Base-by-base conservation (phyloP, 768 basidiomycete species). In the Hemileccinum impolitum region DNA sequence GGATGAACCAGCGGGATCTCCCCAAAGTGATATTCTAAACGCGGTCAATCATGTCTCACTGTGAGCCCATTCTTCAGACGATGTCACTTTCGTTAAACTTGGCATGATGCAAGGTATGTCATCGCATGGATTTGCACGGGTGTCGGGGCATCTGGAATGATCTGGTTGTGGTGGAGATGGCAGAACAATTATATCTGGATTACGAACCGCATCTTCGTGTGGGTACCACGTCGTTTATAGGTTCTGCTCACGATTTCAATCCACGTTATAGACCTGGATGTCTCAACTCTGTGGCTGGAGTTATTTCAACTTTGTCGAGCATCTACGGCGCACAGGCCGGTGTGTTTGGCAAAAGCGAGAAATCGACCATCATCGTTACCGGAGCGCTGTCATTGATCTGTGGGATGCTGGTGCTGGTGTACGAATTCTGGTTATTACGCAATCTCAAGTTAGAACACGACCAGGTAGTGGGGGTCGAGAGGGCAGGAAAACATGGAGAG, bases 151-250 rank as follows among this genome's bases (percentile, higher is more conserved):
- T 48, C 53, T 25, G 82, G 81, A 3, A 81, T 84, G 81, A 52
- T 72, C 23, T 82, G 75, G 70, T 57, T 82, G 18, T 79, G 80
- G 77, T 82, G 79, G 75, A 69, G 72, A 52, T 84, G 81, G 80
- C 71, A 66, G 56, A 66, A 64, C 43, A 84, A 82, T 52, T 82
- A 82, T 55, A 56, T 84, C 44, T 83, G 81, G 81, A 59, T 77
- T 21, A 64, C 75, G 13, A 79, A 80, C 63, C 79, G 74, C 39
- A 70, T 82, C 42, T 83, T 81, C 59, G 47, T 80, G 81, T 82
- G 52, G 47, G 78, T 60, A 28, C 15, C 43, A 38, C 60, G 8
- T 6, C 41, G 28, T 17, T 15, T 28, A 17, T 13, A 6, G 18
- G 26, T 32, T 41, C 35, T 21, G 17, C 51, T 51, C 43, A 58